A percentile compares a stretch with the other conserved stretches of the same genome.
Conservation (phyloP, 148 eudicot genomes). For the Vaccinium corymbosum region DNA sequence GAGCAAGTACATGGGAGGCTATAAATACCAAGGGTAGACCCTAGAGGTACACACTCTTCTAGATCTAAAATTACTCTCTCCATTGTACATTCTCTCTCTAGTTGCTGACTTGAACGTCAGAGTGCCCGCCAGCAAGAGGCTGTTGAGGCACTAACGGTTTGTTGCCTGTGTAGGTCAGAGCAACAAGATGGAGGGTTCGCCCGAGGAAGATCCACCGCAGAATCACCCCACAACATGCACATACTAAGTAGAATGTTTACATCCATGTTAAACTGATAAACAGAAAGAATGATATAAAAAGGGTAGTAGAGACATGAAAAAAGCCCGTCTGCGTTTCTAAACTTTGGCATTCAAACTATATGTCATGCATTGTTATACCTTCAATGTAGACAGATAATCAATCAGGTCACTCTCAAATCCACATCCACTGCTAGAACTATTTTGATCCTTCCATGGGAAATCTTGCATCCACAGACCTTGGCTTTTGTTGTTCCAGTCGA, state of each 20-base stretch:
- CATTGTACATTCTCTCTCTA: too few relatives aligned
- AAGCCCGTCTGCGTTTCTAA: background rate
- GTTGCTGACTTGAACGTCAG: too few relatives aligned
- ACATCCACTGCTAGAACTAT: constrained; percentile 40
- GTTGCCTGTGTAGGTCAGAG: too few relatives aligned
- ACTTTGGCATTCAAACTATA: background rate
- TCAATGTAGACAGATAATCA: constrained; percentile 66
- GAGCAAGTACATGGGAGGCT: too few relatives aligned
- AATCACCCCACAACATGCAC: background rate
- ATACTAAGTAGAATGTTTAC: background rate
- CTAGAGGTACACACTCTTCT: too few relatives aligned
- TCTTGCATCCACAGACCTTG: constrained; percentile 99
- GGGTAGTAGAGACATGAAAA: background rate
- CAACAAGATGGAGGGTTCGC: too few relatives aligned
- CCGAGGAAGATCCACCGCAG: too few relatives aligned
- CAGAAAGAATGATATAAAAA: background rate
- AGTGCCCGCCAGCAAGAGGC: too few relatives aligned
- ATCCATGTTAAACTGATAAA: background rate
- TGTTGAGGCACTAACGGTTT: too few relatives aligned
- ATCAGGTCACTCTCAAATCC: constrained; percentile 81
- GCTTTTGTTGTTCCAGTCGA: constrained; percentile 97
- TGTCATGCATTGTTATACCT: constrained; percentile 43
- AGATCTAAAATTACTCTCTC: too few relatives aligned
- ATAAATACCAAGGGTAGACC: too few relatives aligned
- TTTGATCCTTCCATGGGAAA: constrained; percentile 89